Evolutionary conservation across 2,329 filamentous ascomycete genomes (phyloP).

Genomic region (Penicillium digitatum): DNA sequence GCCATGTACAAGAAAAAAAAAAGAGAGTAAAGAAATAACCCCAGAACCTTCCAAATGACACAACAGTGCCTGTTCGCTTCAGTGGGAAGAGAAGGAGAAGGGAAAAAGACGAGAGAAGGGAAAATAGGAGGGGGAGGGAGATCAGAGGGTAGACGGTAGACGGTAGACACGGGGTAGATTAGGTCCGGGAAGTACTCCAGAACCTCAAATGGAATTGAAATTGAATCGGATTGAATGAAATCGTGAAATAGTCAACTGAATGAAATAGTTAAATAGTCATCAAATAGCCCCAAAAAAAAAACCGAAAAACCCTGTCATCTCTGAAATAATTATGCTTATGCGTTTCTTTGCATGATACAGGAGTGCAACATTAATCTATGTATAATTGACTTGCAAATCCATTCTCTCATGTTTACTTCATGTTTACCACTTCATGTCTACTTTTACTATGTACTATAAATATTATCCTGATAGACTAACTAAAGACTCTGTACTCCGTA

Average conservation of each 20-base stretch:
- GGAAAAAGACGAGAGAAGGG: slow-evolving; percentile 17
- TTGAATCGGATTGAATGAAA: neutral
- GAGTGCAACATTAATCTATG: neutral
- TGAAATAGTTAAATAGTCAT: neutral
- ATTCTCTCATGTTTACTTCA: too few species aligned
- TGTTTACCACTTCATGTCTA: neutral
- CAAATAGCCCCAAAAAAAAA: neutral
- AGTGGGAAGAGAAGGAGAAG: slow-evolving; percentile 14
- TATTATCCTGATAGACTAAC: too few species aligned
- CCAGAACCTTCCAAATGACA: slow-evolving; percentile 29
- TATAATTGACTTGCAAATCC: neutral
- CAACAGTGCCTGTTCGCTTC: slow-evolving; percentile 26
- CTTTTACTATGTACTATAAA: neutral
- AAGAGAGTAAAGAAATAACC: slow-evolving; percentile 11
- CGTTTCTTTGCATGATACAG: slow-evolving; percentile 2
- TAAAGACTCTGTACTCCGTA: too few species aligned
- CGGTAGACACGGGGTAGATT: slow-evolving; percentile 28
- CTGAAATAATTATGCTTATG: slow-evolving; percentile 5
- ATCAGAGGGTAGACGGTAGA: slow-evolving; percentile 12
- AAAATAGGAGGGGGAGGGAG: slow-evolving; percentile 18
- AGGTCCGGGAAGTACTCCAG: slow-evolving; percentile 1
- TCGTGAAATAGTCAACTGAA: neutral
- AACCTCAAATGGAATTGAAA: neutral
- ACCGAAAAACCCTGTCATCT: neutral
- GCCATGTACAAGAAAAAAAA: slow-evolving; percentile 32